Evolutionary conservation across 2,329 filamentous ascomycete species (phyloP), one percentile per base, ranked within the genome.

Genomic region (Sarocladiaceae sp.): DNA sequence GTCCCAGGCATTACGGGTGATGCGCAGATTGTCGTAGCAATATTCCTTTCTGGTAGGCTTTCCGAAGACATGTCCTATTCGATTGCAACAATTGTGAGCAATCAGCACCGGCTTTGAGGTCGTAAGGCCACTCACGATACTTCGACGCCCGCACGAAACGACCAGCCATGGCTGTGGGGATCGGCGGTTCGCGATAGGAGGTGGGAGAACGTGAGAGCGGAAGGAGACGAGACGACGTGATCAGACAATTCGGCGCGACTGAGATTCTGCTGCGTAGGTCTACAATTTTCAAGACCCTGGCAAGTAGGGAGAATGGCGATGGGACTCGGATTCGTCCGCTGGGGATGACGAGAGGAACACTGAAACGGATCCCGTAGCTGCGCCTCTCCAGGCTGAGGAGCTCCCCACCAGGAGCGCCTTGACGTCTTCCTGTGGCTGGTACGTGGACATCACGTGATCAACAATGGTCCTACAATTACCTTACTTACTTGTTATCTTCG

Each of bases 1-100:
- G 72, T 99, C 94, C 94, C 94, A 99, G 52, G 94, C 94, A 84
- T 99, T 99, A 73, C 88, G 90, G 66, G 91, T 97, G 72, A 99
- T 90, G 69, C 90, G 90, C 61, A 99, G 78, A 72, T 97, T 97
- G 73, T 99, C 94, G 75, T 97, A 99, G 79, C 92, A 97, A 81
- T 90, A 89, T 71, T 99, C 94, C 82, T 96, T 97, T 73, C 90
- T 87, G 60, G 92, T 95, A 57, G 90, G 77, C 75, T 95, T 94
- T 69, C 94, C 94, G 77, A 97, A 99, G 76, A 99, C 88, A 80
- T 99, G 94, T 79, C 93, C 93, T 97, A 71, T 53, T 61, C 58
- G 62, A 58, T 57, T 57, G 55, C 54, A 66, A 60, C 56, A 56
- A 48, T 59, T 55, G 60, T 63, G 59, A 63, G 62, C 59, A 49